Evolutionary conservation across 768 basidiomycete species (phyloP).

Genomic region (Cubamyces lactineus): DNA sequence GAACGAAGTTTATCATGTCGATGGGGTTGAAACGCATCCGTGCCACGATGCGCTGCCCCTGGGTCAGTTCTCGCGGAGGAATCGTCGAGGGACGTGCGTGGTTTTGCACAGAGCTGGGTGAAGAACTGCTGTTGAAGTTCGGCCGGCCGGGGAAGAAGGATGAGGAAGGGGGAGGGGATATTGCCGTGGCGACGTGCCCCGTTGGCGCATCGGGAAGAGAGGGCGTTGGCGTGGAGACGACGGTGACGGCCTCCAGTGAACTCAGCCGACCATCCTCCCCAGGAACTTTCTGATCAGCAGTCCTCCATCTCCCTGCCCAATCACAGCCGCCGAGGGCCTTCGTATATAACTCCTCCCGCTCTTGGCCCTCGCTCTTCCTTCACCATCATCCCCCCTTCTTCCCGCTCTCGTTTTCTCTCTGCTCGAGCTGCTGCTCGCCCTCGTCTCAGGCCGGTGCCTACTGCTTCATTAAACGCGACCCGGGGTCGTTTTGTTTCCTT

Average conservation of each 20-base stretch:
- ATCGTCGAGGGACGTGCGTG: not conserved
- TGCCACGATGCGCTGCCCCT: not conserved
- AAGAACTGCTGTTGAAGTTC: not conserved
- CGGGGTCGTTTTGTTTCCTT: slow-evolving; percentile 54
- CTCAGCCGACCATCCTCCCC: not conserved
- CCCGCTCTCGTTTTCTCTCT: slow-evolving; percentile 31
- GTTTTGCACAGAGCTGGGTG: not conserved
- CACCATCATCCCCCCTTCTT: slow-evolving; percentile 26
- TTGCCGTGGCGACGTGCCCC: slow-evolving; percentile 22
- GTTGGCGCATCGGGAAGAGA: slow-evolving; percentile 12
- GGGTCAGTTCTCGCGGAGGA: too few species aligned
- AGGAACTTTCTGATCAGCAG: slow-evolving; percentile 13
- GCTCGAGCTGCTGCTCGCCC: slow-evolving; percentile 27
- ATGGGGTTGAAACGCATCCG: slow-evolving; percentile 2
- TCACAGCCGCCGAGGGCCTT: slow-evolving; percentile 5
- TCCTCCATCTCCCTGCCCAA: slow-evolving; percentile 7
- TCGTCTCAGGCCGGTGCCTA: slow-evolving; percentile 42
- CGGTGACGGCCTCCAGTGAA: not conserved
- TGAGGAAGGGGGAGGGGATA: not conserved
- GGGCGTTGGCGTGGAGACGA: slow-evolving; percentile 19
- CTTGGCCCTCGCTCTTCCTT: slow-evolving; percentile 15
- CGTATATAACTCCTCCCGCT: slow-evolving; percentile 18
- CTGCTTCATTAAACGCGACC: slow-evolving; percentile 55
- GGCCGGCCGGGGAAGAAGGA: not conserved
- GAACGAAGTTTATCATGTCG: slow-evolving; percentile 1